Evolutionary conservation across 164 flowering plant species (phyloP), one percentile per base, ranked within the genome.

Genomic region (Tinospora cordifolia): DNA sequence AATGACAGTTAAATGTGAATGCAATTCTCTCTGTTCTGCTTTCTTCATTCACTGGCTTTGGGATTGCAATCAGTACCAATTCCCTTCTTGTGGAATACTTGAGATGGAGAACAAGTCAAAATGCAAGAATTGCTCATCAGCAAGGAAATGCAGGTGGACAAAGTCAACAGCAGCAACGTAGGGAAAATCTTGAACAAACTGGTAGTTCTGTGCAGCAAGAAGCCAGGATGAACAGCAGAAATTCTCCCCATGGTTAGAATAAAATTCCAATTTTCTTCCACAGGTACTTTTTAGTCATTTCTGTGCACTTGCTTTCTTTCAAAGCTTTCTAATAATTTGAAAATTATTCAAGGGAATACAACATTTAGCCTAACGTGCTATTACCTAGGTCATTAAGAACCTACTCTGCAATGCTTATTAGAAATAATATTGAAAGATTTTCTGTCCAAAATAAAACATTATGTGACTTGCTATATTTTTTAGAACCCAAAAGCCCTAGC

Each of bases 31-130:
- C 93, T 0, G 90, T 91, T 51, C 82, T 91, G 66, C 91, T 91
- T 30, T 86, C 97, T 30, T 83, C 95, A 3, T 87, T 90, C 81
- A 84, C 95, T 72, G 97, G 97, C 17, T 90, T 90, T 72, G 95
- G 93, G 26, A 80, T 88, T 62, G 89, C 90, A 67, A 86, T 91
- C 71, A 84, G 93, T 83, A 82, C 85, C 44, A 89, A 84, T 72
- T 87, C 95, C 46, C 80, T 91, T 72, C 78, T 90, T 36, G 85
- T 87, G 57, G 95, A 91, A 77, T 86, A 80, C 69, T 74, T 89
- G 44, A 82, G 86, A 79, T 89, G 93, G 93, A 84, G 84, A 75
- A 63, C 74, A 14, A 84, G 83, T 69, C 78, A 81, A 34, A 73
- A 65, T 69, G 63, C 54, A 63, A 75, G 24, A 22, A 54, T 84